phyloP scores from a whole-genome alignment of 495 filamentous ascomycete genomes.

The Cairneyella variabilis region DNA sequence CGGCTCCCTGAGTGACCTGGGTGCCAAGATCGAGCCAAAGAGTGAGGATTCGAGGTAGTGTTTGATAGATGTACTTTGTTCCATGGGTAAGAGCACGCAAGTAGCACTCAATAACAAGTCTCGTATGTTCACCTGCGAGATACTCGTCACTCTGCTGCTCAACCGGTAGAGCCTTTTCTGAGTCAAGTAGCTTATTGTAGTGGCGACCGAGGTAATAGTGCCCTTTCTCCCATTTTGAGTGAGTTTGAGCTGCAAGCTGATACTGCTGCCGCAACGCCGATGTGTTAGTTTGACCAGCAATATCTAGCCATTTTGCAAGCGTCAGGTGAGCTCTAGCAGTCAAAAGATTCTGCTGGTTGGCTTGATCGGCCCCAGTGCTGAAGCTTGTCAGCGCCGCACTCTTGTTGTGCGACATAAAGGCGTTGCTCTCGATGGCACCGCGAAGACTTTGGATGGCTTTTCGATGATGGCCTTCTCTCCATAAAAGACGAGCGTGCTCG shows the following conservation, averaged over 20 bases:
- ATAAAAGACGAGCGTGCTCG: constrained; percentile 89
- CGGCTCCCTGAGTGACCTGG: constrained; percentile 61
- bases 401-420: constrained; percentile 49
- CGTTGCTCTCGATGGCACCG: constrained; percentile 73
- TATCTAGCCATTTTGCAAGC: constrained; percentile 94
- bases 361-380: constrained; percentile 25
- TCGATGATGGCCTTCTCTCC: constrained; percentile 89
- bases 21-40: constrained; percentile 91
- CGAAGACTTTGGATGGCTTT: constrained; percentile 91
- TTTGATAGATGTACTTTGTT: constrained; percentile 93
- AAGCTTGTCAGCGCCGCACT: constrained; percentile 24
- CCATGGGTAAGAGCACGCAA: constrained; percentile 76
- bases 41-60: constrained; percentile 82
- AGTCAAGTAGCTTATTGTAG: constrained; percentile 94
- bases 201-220: constrained; percentile 96
- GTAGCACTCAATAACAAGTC: constrained; percentile 90
- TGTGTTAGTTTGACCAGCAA: constrained; percentile 83
- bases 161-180: constrained; percentile 71
- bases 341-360: constrained; percentile 49
- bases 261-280: constrained; percentile 73
- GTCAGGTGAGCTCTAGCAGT: constrained; percentile 71
- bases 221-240: constrained; percentile 84
- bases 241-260: constrained; percentile 60
- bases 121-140: constrained; percentile 73
- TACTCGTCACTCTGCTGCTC: constrained; percentile 55